Base-by-base conservation (phyloP, 192 early-diverging fungal species). In the Gonapodya sp. region DNA sequence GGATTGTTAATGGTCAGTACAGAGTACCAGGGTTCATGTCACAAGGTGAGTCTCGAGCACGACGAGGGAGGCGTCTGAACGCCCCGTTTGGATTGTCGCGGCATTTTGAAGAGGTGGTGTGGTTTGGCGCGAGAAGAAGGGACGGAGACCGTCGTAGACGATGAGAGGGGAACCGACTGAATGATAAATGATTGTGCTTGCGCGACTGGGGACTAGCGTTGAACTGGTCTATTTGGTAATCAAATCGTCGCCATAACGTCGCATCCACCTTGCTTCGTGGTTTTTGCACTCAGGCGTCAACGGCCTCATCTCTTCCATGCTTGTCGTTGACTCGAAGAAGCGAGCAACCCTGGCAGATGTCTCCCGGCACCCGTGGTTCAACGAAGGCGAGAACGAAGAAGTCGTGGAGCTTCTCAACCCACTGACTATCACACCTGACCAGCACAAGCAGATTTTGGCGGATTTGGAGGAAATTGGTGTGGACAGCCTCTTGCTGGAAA, bases 391-490 rank as follows among this genome's bases (percentile, higher is more conserved):
- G 78, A 88, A 90, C 81, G 81, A 86, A 78, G 84, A 89, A 36
- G 79, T 79, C 18, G 64, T 83, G n/a, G 46, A 35, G 78, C 78
- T 18, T 8, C 36, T 82, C 8, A 34, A 35, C 0, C 35, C 84
- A 31, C 1, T 77, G 0, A 31, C 34, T 86, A 79, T 90, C 31
- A 84, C 86, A 30, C 72, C 80, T 0, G 89, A 91, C 30, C 85
- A 89, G 79, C 85, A 85, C 34, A 72, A 81, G n/a, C 81, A 73
- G 31, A 86, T 91, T 16, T 81, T 91, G 73, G 82, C 82, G 72
- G 88, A 91, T 73, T 83, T 91, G 46, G 87, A 90, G 80, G 88
- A 91, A 30, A 86, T 90, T 73, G 89, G 89, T 31, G 78, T 91
- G 34, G 89, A 90, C 73, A 79, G 84, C 31, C 81, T 73, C 14